Evolutionary conservation across 2,329 filamentous ascomycete genomes (phyloP).

Genomic region (Fusarium decemcellulare): DNA sequence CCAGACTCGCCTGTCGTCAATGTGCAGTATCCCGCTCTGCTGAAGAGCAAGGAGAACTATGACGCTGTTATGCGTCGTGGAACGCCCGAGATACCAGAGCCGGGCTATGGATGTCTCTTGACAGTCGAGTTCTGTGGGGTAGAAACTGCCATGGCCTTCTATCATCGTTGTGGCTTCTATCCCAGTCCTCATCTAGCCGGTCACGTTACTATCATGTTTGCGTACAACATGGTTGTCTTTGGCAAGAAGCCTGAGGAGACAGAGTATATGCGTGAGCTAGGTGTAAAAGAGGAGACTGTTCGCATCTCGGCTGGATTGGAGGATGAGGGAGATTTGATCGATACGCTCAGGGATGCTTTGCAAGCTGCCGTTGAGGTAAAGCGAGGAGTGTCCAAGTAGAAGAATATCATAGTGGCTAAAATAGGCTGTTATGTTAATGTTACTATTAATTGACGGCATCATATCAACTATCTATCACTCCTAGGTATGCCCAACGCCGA

Average conservation of each 20-base stretch:
- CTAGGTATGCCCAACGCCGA: conserved; percentile 44
- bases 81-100: conserved; percentile 60
- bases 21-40: conserved; percentile 61
- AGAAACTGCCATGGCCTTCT: conserved; percentile 60
- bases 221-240: conserved; percentile 63
- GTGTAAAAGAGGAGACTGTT: conserved; percentile 57
- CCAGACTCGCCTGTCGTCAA: conserved; percentile 53
- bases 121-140: conserved; percentile 64
- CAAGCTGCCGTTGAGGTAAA: conserved; percentile 40
- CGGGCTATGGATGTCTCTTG: conserved; percentile 70
- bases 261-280: conserved; percentile 55
- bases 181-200: conserved; percentile 69
- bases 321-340: conserved; percentile 57
- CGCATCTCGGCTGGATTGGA: conserved; percentile 65
- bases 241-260: conserved; percentile 55
- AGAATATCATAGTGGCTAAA: too few relatives aligned
- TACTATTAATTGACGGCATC: conserved; percentile 31
- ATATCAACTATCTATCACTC: conserved; percentile 34
- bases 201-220: conserved; percentile 63
- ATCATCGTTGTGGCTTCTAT: conserved; percentile 63
- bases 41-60: conserved; percentile 50
- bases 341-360: conserved; percentile 54
- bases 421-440: not conserved
- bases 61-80: conserved; percentile 54
- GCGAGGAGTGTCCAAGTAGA: conserved; percentile 1